phyloP scores from a whole-genome alignment of 257 asterid species.

The Cinchona pubescens region DNA sequence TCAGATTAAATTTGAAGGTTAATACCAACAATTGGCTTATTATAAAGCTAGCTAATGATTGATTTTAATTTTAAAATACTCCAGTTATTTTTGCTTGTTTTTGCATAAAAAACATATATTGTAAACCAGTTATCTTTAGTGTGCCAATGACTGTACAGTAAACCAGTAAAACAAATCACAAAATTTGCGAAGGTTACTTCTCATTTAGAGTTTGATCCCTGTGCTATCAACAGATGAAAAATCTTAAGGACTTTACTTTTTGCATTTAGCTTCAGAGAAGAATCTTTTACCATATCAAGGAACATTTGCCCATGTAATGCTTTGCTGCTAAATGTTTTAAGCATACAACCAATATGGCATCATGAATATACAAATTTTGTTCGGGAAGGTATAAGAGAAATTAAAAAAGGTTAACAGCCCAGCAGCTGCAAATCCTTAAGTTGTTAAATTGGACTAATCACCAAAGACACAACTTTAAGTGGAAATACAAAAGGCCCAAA shows the following conservation, averaged over 20 bases:
- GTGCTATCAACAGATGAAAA: neutral
- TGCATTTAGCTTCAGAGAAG: neutral
- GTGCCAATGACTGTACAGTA: neutral
- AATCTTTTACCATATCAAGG: neutral
- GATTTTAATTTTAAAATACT: neutral
- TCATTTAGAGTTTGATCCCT: neutral
- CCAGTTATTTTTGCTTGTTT: neutral
- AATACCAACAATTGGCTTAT: neutral
- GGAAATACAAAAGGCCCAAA: neutral
- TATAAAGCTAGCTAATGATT: neutral
- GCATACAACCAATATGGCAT: neutral
- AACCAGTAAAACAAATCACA: neutral
- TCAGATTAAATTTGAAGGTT: neutral
- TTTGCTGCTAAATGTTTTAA: neutral
- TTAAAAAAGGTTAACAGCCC: neutral
- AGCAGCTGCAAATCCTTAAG: neutral
- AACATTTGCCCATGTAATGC: neutral
- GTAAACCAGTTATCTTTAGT: no score
- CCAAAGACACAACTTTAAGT: neutral
- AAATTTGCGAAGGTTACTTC: neutral
- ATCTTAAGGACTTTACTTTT: no score
- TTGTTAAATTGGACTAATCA: neutral
- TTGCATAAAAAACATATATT: no score
- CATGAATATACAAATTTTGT: neutral
- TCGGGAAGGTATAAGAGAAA: neutral